Percentiles rank a stretch among this genome's conserved stretches.
phyloP scores from a whole-genome alignment of 2,329 filamentous ascomycete species.

The Coniella lustricola region DNA sequence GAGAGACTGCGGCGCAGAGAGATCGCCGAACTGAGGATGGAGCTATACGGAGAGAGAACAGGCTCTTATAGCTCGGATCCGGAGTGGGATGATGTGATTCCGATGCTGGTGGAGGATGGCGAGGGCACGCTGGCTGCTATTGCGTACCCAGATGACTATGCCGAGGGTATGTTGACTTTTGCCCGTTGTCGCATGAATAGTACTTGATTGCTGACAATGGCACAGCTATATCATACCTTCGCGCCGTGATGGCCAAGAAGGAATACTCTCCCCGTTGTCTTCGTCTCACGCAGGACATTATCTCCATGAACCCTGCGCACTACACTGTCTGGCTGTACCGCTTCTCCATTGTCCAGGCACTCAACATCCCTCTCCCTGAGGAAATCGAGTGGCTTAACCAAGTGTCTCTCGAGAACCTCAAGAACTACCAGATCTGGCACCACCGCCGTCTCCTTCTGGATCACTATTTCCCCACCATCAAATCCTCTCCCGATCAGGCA shows the following conservation, averaged over 20 bases:
- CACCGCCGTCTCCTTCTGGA: constrained; percentile 61
- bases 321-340: constrained; percentile 99
- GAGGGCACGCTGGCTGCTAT: constrained; percentile 83
- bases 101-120: constrained; percentile 78
- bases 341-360: constrained; percentile 65
- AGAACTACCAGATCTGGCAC: constrained; percentile 99
- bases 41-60: constrained; percentile 45
- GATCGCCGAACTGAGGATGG: constrained; percentile 44
- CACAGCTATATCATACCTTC: constrained; percentile 82
- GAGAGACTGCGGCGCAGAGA: constrained; percentile 41
- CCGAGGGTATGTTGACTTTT: constrained; percentile 50
- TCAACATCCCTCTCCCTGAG: constrained; percentile 56
- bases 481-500: constrained; percentile 47
- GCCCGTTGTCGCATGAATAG: constrained; percentile 11
- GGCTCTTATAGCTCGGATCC: constrained; percentile 59
- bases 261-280: constrained; percentile 77
- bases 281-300: constrained; percentile 79
- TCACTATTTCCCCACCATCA: constrained; percentile 52
- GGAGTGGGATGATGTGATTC: constrained; percentile 75
- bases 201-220: constrained; percentile 2
- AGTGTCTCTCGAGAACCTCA: constrained; percentile 75
- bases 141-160: constrained; percentile 82
- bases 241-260: constrained; percentile 83
- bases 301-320: constrained; percentile 88
- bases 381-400: constrained; percentile 85